Conservation (phyloP, 768 basidiomycete genomes). For the Lactarius akahatsu region DNA sequence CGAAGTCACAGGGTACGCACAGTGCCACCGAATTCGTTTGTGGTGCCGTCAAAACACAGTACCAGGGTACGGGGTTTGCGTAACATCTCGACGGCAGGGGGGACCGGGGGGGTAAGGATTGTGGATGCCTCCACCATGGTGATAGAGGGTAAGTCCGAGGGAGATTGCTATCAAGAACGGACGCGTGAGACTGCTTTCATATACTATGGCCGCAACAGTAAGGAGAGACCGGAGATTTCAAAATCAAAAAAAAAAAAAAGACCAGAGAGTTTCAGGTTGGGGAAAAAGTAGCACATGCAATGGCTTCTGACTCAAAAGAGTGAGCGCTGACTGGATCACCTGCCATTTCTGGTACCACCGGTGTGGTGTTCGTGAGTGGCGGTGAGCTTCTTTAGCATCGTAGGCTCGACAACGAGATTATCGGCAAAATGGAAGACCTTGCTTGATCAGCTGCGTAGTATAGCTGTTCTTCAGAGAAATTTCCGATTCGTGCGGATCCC, state of each 20-base stretch:
- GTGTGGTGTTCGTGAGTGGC: background rate
- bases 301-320: background rate
- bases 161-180: background rate
- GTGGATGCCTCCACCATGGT: background rate
- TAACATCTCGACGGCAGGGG: constrained; percentile 25
- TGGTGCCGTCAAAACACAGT: constrained; percentile 30
- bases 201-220: background rate
- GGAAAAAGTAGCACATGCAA: background rate
- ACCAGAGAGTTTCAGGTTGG: too few species aligned
- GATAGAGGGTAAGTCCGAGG: too few species aligned
- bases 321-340: constrained; percentile 1
- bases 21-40: constrained; percentile 1
- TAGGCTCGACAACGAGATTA: background rate
- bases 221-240: too few species aligned
- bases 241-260: too few species aligned
- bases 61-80: constrained; percentile 24
- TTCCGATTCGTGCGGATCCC: background rate
- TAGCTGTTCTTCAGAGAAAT: background rate
- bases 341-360: background rate
- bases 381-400: background rate
- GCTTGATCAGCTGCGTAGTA: background rate
- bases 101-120: background rate
- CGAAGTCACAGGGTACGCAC: background rate
- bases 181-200: background rate
- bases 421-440: too few species aligned